phyloP scores from a whole-genome alignment of 148 eudicot species.

The Heliosperma pusillum region DNA sequence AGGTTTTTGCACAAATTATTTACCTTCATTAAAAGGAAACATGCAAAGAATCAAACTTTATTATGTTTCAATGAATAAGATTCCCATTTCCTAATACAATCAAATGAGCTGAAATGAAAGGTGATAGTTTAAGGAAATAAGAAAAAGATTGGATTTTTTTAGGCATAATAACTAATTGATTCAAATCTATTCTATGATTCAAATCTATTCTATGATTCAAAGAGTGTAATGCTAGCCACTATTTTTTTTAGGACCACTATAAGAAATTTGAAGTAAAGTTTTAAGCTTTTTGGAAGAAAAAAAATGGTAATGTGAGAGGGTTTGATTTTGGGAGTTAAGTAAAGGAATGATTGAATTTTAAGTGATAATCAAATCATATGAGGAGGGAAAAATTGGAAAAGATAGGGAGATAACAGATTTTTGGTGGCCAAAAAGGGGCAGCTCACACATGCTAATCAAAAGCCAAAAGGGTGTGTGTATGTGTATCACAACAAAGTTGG shows the following conservation, averaged over 20 bases:
- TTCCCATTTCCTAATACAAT: too few species aligned
- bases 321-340: neutral
- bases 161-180: too few species aligned
- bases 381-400: neutral
- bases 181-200: neutral
- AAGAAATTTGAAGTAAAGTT: neutral
- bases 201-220: neutral
- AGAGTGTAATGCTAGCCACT: neutral
- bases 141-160: neutral
- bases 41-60: conserved; percentile 21
- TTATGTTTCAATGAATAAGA: neutral
- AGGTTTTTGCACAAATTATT: conserved; percentile 1
- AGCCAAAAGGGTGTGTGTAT: conserved; percentile 13
- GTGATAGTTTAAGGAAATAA: neutral
- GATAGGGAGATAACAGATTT: conserved; percentile 11
- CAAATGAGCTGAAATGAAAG: neutral
- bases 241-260: neutral
- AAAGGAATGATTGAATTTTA: neutral
- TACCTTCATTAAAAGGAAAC: conserved; percentile 9
- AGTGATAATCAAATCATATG: neutral
- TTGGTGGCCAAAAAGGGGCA: conserved; percentile 33
- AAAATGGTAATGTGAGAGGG: neutral
- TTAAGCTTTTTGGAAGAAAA: neutral
- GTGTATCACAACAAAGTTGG: too few species aligned
- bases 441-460: conserved; percentile 50